Percentiles rank a stretch among this genome's conserved stretches.
These are phyloP conservation scores for Candida qinlingensis DNA, from an alignment of 805 yeast species.

Conservation along the genomic window DNA sequence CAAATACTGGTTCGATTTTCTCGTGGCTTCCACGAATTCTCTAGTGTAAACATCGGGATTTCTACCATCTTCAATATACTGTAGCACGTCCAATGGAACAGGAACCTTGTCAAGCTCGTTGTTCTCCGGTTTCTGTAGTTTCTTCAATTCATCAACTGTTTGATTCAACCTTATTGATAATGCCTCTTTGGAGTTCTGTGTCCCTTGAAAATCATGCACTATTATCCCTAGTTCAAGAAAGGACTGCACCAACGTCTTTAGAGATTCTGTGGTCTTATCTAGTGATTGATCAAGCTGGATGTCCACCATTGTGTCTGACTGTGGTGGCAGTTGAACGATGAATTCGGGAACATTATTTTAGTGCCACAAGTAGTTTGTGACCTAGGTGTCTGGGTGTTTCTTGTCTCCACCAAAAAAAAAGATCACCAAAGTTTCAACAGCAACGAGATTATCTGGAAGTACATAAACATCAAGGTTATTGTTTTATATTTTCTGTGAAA, in stretches of 20 bases:
- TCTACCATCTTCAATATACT: conserved; percentile 92
- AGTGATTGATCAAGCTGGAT: conserved; percentile 25
- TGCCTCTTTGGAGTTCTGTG: conserved; percentile 67
- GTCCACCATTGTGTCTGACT: conserved; percentile 2
- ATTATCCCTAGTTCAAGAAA: conserved; percentile 85
- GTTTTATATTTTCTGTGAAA: too few relatives aligned
- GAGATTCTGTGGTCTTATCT: conserved; percentile 26
- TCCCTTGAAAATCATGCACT: conserved; percentile 91
- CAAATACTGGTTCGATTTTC: conserved; percentile 80
- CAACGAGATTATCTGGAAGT: too few relatives aligned
- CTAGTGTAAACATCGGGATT: conserved; percentile 96
- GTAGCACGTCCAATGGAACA: conserved; percentile 79
- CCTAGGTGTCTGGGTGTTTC: not conserved
- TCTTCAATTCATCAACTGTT: conserved; percentile 35
- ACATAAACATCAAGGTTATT: too few relatives aligned
- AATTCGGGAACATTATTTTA: not conserved
- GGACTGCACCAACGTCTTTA: conserved; percentile 62
- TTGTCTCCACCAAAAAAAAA: too few relatives aligned
- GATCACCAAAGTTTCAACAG: too few relatives aligned
- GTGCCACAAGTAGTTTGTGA: too few relatives aligned
- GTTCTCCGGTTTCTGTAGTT: conserved; percentile 25
- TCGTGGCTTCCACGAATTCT: conserved; percentile 93
- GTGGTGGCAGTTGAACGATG: not conserved
- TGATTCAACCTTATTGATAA: conserved; percentile 35
- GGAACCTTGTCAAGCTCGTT: conserved; percentile 37